Conservation (phyloP, 1,284 basidiomycete genomes). For the Ceratobasidium sp. region DNA sequence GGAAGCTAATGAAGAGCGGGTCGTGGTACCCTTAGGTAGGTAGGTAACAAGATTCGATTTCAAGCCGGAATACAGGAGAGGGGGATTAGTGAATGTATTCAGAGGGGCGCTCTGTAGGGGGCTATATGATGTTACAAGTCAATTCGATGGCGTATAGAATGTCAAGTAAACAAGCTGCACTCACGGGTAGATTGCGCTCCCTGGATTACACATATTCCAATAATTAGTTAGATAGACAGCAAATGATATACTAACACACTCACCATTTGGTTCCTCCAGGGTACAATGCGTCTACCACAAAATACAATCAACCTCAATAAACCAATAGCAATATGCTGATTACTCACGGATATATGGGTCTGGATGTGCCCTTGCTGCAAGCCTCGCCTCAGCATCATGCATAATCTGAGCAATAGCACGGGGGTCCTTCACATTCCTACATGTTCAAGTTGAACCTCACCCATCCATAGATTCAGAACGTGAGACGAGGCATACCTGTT, state of each 20-base stretch:
- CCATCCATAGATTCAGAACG: background rate
- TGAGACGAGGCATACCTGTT: slow-evolving; percentile 75
- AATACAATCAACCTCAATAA: background rate
- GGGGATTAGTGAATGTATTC: slow-evolving; percentile 15
- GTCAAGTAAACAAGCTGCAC: slow-evolving; percentile 40
- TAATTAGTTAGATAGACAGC: slow-evolving; percentile 2
- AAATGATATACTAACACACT: slow-evolving; percentile 53
- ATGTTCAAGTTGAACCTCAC: background rate
- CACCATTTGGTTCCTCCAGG: slow-evolving; percentile 93
- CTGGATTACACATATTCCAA: slow-evolving; percentile 48
- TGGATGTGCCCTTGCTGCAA: slow-evolving; percentile 81
- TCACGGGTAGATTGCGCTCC: slow-evolving; percentile 62
- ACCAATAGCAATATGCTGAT: slow-evolving; percentile 50
- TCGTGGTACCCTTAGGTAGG: background rate
- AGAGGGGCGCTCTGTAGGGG: slow-evolving; percentile 26
- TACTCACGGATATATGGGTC: slow-evolving; percentile 91
- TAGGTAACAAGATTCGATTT: slow-evolving; percentile 6
- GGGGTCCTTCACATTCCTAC: slow-evolving; percentile 88
- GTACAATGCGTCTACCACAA: slow-evolving; percentile 73
- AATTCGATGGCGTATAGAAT: background rate
- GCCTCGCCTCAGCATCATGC: slow-evolving; percentile 82
- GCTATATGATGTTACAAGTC: slow-evolving; percentile 22
- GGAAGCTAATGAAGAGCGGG: background rate
- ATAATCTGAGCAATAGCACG: slow-evolving; percentile 85
- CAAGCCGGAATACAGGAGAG: slow-evolving; percentile 1